Base-by-base conservation (phyloP, 331 rosid genomes). In the Quercus lobata region DNA sequence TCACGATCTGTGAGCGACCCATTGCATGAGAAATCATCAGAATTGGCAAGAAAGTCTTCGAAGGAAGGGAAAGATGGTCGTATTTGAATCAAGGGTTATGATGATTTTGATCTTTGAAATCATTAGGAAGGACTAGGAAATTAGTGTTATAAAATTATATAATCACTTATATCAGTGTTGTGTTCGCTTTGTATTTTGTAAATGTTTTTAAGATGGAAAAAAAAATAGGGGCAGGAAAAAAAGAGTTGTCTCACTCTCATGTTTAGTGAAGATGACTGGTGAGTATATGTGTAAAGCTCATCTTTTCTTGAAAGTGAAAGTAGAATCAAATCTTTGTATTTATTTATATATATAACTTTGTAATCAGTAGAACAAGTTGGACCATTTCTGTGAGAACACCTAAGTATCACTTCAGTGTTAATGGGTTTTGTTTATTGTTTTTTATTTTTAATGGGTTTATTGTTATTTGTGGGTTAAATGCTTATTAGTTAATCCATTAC, bases 1-100 rank as follows among this genome's bases (percentile, higher is more conserved):
- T 84, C 98, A 37, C 88, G 94, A 68, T 86, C 84, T 1, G 92
- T 57, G 78, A 93, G 93, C 63, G 91, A 89, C 57, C 83, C 92
- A 7, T 82, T 89, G 37, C 86, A 80, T 9, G 92, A 90, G 56
- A 83, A 79, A 74, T 57, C 88, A 12, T 75, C 81, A 25, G 86
- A 81, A 56, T 57, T 68, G 34, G 79, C 90, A 54, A 78, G 83
- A 46, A 91, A 78, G 19, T 85, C 87, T 7, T 74, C 72, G 46
- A 82, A 80, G 19, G 78, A 68, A 56, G 78, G 76, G 54, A n/a
- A 69, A 46, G 86, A 77, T 72, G 77, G 77, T 46, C 79, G 54
- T 49, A 14, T 49, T 49, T 49, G 54, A 49, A 49, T 49, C 54
- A 49, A 49, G 17, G 79, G 80, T 56, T 18, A 3, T 60, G 57